Percentiles rank a stretch among this genome's conserved stretches.
These are phyloP conservation scores for Quercus bicolor DNA, from an alignment of 306 rosid genomes.

Conservation along the genomic window DNA sequence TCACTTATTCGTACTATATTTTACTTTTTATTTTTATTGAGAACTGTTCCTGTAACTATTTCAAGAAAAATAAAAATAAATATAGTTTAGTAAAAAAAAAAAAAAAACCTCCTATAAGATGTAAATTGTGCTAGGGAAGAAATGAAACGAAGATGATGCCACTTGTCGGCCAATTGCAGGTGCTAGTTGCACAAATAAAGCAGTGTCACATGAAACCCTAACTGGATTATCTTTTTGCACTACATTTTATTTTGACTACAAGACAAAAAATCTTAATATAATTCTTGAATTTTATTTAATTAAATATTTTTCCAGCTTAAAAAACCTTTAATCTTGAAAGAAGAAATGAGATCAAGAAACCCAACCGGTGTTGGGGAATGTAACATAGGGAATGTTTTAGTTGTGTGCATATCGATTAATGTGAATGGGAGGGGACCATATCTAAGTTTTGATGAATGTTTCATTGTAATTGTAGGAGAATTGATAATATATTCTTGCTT, in stretches of 20 bases:
- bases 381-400: slow-evolving; percentile 45
- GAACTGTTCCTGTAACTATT: too few relatives aligned
- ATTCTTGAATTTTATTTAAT: slow-evolving; percentile 16
- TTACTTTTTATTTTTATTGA: background rate
- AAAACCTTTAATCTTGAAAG: slow-evolving; percentile 29
- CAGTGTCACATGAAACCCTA: slow-evolving; percentile 19
- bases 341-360: slow-evolving; percentile 23
- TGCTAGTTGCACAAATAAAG: slow-evolving; percentile 28
- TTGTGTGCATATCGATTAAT: slow-evolving; percentile 22
- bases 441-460: slow-evolving; percentile 27
- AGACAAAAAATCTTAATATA: slow-evolving; percentile 17
- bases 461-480: slow-evolving; percentile 21
- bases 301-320: slow-evolving; percentile 11
- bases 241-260: slow-evolving; percentile 20
- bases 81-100: background rate
- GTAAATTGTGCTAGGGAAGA: background rate
- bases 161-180: slow-evolving; percentile 44
- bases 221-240: slow-evolving; percentile 14
- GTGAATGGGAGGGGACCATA: slow-evolving; percentile 58
- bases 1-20: background rate
- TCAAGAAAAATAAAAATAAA: background rate
- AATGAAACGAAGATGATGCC: slow-evolving; percentile 39
- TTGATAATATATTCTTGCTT: slow-evolving; percentile 12
- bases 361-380: slow-evolving; percentile 20
- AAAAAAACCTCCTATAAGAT: background rate